Conservation (phyloP, 164 flowering plant genomes). For the Vitis riparia region DNA sequence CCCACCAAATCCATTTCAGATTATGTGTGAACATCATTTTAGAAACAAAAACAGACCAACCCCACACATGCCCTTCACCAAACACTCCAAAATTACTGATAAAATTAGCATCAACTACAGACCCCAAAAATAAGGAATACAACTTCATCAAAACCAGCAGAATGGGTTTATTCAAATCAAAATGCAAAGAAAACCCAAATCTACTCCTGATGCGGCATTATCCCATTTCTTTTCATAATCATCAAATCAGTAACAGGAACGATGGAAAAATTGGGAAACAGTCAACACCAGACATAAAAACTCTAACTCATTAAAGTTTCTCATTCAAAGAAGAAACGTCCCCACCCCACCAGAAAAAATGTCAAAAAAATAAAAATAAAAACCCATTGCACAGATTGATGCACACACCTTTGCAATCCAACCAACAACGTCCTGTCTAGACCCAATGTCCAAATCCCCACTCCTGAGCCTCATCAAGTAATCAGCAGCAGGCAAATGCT, state of each 20-base stretch:
- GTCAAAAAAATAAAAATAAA: background rate
- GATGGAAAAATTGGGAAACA: background rate
- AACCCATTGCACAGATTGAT: background rate
- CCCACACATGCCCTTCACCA: background rate
- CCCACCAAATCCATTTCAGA: constrained; percentile 17
- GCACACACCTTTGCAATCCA: constrained; percentile 86
- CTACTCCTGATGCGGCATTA: no score
- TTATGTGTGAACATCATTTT: background rate
- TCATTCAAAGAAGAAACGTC: background rate
- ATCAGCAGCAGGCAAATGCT: constrained; percentile 52
- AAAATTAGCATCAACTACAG: background rate
- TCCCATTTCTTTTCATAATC: background rate
- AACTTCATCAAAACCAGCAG: constrained; percentile 1
- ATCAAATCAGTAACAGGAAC: no score
- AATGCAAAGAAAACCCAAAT: background rate
- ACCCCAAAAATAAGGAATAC: background rate
- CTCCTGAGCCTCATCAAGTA: constrained; percentile 53
- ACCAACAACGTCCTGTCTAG: constrained; percentile 63
- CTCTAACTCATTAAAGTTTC: background rate
- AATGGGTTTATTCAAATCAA: background rate
- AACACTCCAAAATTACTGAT: background rate
- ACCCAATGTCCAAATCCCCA: constrained; percentile 63
- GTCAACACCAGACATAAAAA: background rate
- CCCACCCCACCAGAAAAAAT: background rate
- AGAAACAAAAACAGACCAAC: background rate